Conservation (phyloP, 129 eudicot species). For the Pseudognaphalium luteoalbum region DNA sequence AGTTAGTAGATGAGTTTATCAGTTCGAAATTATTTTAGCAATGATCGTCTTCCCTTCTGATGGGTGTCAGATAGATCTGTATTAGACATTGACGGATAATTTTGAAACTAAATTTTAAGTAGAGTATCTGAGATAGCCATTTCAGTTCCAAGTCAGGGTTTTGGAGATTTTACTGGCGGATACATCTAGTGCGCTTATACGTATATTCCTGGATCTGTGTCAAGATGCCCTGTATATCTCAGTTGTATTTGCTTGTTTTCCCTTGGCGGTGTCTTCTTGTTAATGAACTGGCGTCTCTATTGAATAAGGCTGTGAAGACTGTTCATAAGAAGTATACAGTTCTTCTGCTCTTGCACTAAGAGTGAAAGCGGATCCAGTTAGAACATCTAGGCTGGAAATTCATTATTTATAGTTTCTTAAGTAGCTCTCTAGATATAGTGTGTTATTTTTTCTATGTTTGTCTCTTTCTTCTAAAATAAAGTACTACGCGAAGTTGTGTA, state of each 20-base stretch:
- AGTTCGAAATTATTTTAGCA: slow-evolving; percentile 34
- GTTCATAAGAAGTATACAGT: slow-evolving; percentile 37
- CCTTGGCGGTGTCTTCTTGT: slow-evolving; percentile 14
- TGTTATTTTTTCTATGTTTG: slow-evolving; percentile 29
- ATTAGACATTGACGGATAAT: slow-evolving; percentile 34
- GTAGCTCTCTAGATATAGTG: slow-evolving; percentile 33
- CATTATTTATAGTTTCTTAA: slow-evolving; percentile 31
- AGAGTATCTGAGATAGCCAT: slow-evolving; percentile 35
- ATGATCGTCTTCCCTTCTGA: slow-evolving; percentile 28
- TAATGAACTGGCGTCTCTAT: slow-evolving; percentile 28
- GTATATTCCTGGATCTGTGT: slow-evolving; percentile 28
- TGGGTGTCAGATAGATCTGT: slow-evolving; percentile 43
- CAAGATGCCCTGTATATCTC: slow-evolving; percentile 48
- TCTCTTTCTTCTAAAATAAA: slow-evolving; percentile 37
- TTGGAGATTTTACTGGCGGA: slow-evolving; percentile 25
- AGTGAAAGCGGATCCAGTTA: slow-evolving; percentile 51
- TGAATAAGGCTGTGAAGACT: slow-evolving; percentile 53
- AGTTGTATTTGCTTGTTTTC: slow-evolving; percentile 23
- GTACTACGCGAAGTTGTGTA: slow-evolving; percentile 41
- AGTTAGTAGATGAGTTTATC: slow-evolving; percentile 38
- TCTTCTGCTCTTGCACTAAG: slow-evolving; percentile 31
- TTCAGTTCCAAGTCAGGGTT: slow-evolving; percentile 22
- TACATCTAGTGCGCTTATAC: slow-evolving; percentile 23
- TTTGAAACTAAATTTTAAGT: slow-evolving; percentile 32
- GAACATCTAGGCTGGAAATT: slow-evolving; percentile 44